Evolutionary conservation across 225 moss, liverwort and hornwort species (phyloP), one percentile per base, ranked within the genome.

Genomic region (Physcomitrium patens): DNA sequence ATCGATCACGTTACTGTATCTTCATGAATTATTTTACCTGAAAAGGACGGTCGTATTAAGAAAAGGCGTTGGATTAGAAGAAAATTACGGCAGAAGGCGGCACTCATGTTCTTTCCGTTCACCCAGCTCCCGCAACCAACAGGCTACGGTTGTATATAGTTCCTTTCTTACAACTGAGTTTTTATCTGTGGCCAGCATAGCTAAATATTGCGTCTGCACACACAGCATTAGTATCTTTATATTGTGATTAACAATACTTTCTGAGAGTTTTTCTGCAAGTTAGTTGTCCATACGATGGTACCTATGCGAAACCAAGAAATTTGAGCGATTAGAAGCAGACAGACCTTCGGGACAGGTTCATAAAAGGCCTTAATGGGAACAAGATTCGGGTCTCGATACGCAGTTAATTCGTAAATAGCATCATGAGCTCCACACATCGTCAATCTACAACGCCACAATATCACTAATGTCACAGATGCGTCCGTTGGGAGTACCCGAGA

Each of bases 351-450:
- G 78, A 86, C 87, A 54, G 93, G 86, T 62, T 83, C 82, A 66
- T 97, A 97, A 24, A 97, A 97, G 23, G 91, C 85, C 76, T 89
- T 87, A 63, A 94, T 91, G 19, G 94, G 96, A 67, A 94, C 70
- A 8, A 90, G 76, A 80, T 97, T 97, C 31, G 96, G 96, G 87
- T 97, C 96, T 37, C 91, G 85, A 68, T 89, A 94, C 45, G 96
- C 96, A 66, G 91, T 94, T 60, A 97, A 71, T 28, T 97, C 92
- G 71, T 94, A 97, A 46, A 97, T 85, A 70, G 92, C 89, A 68
- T 94, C 94, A 60, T 97, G 96, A 19, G 92, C 92, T 82, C 96
- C 94, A 75, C 94, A 94, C 77, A 94, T 88, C 9, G 93, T 93
- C 67, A 97, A 82, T 69, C 96, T 97, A 87, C 76, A 85, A 37